These are phyloP conservation scores for Colletotrichum musae DNA, from an alignment of 2,329 filamentous ascomycete species.

Conservation along the genomic window DNA sequence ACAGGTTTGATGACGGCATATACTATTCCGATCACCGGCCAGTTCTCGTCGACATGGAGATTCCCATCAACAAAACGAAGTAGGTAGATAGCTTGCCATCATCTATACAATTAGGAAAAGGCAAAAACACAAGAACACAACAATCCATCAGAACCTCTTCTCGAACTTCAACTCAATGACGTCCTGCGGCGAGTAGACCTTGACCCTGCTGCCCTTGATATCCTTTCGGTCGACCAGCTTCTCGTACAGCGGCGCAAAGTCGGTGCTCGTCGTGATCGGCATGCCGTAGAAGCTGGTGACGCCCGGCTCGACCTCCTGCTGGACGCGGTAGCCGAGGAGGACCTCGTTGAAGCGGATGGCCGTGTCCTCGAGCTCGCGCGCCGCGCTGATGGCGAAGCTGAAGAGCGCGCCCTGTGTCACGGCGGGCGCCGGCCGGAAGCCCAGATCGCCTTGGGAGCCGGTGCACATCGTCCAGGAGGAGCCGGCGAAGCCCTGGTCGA, in stretches of 20 bases:
- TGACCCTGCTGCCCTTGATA: slow-evolving; percentile 12
- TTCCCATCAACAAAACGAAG: slow-evolving; percentile 41
- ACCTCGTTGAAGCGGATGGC: slow-evolving; percentile 58
- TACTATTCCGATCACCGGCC: slow-evolving; percentile 76
- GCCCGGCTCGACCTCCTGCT: slow-evolving; percentile 43
- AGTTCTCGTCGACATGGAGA: slow-evolving; percentile 72
- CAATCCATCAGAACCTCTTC: not conserved
- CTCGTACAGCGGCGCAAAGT: slow-evolving; percentile 28
- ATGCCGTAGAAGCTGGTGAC: not conserved
- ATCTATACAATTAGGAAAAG: too few relatives aligned
- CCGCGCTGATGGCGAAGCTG: slow-evolving; percentile 50
- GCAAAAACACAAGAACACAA: too few relatives aligned
- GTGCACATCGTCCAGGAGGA: slow-evolving; percentile 53
- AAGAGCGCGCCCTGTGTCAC: slow-evolving; percentile 55
- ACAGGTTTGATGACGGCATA: slow-evolving; percentile 74
- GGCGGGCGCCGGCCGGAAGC: slow-evolving; percentile 42
- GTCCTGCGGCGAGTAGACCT: slow-evolving; percentile 1
- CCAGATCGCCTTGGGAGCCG: slow-evolving; percentile 48
- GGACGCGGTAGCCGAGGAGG: slow-evolving; percentile 51
- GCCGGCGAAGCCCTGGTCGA: slow-evolving; percentile 43
- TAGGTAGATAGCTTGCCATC: not conserved
- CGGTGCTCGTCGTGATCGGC: slow-evolving; percentile 1
- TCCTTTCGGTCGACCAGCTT: slow-evolving; percentile 27
- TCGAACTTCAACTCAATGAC: not conserved
- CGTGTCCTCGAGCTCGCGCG: slow-evolving; percentile 47